Conservation (phyloP, 176 grass and related monocot genomes). For the Ensete glaucum region DNA sequence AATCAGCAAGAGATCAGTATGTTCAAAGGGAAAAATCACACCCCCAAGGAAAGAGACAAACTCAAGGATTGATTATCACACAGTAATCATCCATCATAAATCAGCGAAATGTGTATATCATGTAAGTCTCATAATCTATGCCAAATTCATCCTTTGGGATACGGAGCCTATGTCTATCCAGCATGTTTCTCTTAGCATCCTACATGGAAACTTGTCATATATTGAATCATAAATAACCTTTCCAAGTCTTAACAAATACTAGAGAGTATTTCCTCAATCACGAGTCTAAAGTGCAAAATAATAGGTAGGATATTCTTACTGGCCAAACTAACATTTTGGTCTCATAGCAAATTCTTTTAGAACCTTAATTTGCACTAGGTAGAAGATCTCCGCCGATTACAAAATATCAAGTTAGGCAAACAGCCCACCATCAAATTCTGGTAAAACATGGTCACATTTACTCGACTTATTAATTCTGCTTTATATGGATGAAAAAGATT, state of each 20-base stretch:
- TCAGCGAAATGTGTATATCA: not conserved
- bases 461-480: no score
- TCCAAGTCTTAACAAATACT: not conserved
- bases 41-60: slow-evolving; percentile 6
- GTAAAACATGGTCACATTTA: no score
- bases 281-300: not conserved
- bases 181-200: no score
- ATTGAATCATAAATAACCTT: not conserved
- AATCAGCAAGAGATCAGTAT: not conserved
- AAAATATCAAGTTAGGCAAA: no score
- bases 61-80: not conserved
- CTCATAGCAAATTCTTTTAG: not conserved
- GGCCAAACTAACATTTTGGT: not conserved
- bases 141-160: not conserved
- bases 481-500: no score
- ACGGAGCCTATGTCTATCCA: no score
- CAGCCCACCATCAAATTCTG: no score
- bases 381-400: not conserved
- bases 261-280: not conserved
- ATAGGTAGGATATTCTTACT: not conserved
- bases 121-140: not conserved
- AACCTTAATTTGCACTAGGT: not conserved
- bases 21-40: not conserved
- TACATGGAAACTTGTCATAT: no score
- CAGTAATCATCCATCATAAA: not conserved